Conservation (phyloP, 2,329 filamentous ascomycete genomes). For the Plectosphaerella plurivora region DNA sequence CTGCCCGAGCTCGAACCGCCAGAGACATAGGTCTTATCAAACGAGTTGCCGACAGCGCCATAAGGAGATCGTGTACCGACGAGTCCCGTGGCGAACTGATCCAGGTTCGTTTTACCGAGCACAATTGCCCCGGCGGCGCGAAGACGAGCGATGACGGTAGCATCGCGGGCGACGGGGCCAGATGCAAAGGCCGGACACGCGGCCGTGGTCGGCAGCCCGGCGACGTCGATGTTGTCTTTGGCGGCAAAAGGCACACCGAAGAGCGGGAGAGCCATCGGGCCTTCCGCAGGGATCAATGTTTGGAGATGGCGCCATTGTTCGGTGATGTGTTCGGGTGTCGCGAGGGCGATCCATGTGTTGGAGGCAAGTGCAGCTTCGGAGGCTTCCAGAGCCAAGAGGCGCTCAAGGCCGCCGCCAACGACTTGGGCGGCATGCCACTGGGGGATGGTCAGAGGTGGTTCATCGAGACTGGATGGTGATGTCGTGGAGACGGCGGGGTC, state of each 20-base stretch:
- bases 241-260: slow-evolving; percentile 54
- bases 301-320: slow-evolving; percentile 29
- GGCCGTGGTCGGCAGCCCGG: slow-evolving; percentile 45
- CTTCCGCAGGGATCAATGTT: slow-evolving; percentile 37
- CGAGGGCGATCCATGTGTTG: slow-evolving; percentile 25
- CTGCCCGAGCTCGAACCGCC: slow-evolving; percentile 57
- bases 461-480: neutral
- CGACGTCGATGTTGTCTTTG: slow-evolving; percentile 53
- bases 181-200: slow-evolving; percentile 45
- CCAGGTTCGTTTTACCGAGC: slow-evolving; percentile 56
- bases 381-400: slow-evolving; percentile 19
- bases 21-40: slow-evolving; percentile 27
- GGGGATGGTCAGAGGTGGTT: slow-evolving; percentile 11
- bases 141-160: slow-evolving; percentile 43
- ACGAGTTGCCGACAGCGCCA: slow-evolving; percentile 50
- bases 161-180: slow-evolving; percentile 36
- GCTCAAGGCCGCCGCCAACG: slow-evolving; percentile 17
- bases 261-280: slow-evolving; percentile 36
- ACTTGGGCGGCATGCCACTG: slow-evolving; percentile 19
- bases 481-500: neutral
- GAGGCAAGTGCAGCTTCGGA: slow-evolving; percentile 16
- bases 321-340: slow-evolving; percentile 19
- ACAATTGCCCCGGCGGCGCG: slow-evolving; percentile 50
- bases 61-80: slow-evolving; percentile 57
- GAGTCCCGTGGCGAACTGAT: slow-evolving; percentile 60